Conservation (phyloP, 2,329 filamentous ascomycete genomes). For the Tolypocladium nubicola region DNA sequence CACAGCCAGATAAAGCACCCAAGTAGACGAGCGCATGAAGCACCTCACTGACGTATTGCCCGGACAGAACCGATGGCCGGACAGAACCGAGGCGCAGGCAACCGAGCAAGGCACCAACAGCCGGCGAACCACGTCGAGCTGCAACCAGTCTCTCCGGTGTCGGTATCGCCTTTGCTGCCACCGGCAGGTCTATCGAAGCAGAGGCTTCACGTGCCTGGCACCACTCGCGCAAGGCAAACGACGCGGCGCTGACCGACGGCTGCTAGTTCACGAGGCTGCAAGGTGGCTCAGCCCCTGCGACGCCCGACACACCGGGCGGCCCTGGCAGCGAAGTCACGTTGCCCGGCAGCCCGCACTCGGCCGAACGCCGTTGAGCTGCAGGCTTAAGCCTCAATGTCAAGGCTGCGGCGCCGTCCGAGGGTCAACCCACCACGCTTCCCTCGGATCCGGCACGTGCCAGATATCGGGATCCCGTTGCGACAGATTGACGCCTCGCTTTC, state of each 20-base stretch:
- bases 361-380: neutral
- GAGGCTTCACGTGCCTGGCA: neutral
- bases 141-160: neutral
- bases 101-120: neutral
- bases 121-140: neutral
- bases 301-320: neutral
- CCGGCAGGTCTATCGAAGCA: neutral
- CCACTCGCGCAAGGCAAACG: neutral
- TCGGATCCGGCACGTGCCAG: neutral
- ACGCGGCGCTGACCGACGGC: neutral
- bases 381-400: neutral
- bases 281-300: neutral
- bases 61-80: too few relatives aligned
- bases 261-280: neutral
- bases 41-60: too few relatives aligned
- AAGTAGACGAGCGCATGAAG: neutral
- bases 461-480: neutral
- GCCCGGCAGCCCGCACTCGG: neutral
- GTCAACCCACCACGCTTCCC: neutral
- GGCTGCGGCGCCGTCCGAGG: neutral
- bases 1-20: too few relatives aligned
- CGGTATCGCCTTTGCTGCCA: neutral
- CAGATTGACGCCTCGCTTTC: neutral
- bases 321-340: neutral
- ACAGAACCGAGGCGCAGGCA: too few relatives aligned